Percentiles rank a stretch among this genome's conserved stretches.
Conservation (phyloP, 352 stramenopile genomes). For the Pythium inflatum region DNA sequence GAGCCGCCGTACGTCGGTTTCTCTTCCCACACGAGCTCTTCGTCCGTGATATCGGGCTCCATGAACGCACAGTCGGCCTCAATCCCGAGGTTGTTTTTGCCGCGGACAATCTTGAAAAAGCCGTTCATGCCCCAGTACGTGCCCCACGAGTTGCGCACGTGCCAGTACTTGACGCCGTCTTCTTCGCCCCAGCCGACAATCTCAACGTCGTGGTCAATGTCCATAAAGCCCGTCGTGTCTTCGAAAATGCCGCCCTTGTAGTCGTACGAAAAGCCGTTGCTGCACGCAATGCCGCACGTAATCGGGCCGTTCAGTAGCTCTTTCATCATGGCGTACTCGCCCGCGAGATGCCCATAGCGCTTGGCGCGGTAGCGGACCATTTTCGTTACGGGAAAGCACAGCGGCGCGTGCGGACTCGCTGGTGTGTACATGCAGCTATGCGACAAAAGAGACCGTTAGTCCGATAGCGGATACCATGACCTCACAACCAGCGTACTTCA, state of each 20-base stretch:
- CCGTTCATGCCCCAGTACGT: slow-evolving; percentile 96
- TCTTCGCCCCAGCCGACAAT: slow-evolving; percentile 93
- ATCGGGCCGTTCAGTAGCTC: slow-evolving; percentile 88
- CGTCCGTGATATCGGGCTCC: slow-evolving; percentile 80
- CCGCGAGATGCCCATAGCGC: slow-evolving; percentile 60
- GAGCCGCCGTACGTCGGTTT: slow-evolving; percentile 74
- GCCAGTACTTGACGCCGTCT: slow-evolving; percentile 95
- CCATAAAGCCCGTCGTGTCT: slow-evolving; percentile 87
- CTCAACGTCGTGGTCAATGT: slow-evolving; percentile 86
- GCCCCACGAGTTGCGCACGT: slow-evolving; percentile 96
- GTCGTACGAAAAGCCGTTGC: slow-evolving; percentile 77
- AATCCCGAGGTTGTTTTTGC: slow-evolving; percentile 93
- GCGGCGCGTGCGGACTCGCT: slow-evolving; percentile 40
- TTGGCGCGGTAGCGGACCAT: slow-evolving; percentile 85
- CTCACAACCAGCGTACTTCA: slow-evolving; percentile 65
- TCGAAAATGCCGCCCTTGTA: slow-evolving; percentile 95
- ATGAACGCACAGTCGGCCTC: slow-evolving; percentile 90
- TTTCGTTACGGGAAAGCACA: slow-evolving; percentile 78
- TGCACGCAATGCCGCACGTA: slow-evolving; percentile 93
- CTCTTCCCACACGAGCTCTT: slow-evolving; percentile 84
- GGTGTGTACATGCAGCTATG: slow-evolving; percentile 77
- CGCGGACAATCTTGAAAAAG: slow-evolving; percentile 95
- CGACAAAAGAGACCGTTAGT: not conserved
- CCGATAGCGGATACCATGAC: not conserved
- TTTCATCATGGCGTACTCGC: slow-evolving; percentile 86